Evolutionary conservation across 495 filamentous ascomycete species (phyloP).

Genomic region (Ascobolus immersus): DNA sequence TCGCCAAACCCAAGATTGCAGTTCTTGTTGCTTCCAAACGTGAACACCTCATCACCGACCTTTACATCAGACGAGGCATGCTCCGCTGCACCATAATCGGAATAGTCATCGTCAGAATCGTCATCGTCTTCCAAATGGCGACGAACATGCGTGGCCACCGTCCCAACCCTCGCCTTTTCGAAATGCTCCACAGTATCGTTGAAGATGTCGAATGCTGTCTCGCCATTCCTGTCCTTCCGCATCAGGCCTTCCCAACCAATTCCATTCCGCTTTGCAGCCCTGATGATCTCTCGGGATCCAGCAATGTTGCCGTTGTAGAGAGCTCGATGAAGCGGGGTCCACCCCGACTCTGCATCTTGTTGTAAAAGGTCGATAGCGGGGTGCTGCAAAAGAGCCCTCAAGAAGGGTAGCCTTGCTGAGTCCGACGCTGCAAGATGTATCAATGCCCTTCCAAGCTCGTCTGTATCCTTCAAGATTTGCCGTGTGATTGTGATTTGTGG

Average conservation of each 20-base stretch:
- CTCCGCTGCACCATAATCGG: conserved; percentile 3
- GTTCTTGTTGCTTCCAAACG: conserved; percentile 90
- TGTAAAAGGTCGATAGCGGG: conserved; percentile 63
- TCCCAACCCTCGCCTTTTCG: conserved; percentile 11
- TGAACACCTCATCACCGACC: conserved; percentile 63
- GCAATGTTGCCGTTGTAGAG: conserved; percentile 81
- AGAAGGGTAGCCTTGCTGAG: conserved; percentile 40
- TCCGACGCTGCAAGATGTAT: conserved; percentile 55
- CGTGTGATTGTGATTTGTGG: not conserved
- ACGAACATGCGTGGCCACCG: conserved; percentile 1
- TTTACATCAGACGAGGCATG: conserved; percentile 14
- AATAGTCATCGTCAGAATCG: conserved; percentile 13
- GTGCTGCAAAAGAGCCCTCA: conserved; percentile 48
- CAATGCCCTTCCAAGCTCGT: conserved; percentile 68
- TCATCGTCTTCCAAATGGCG: conserved; percentile 21
- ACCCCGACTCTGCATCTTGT: conserved; percentile 78
- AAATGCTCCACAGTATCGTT: conserved; percentile 50
- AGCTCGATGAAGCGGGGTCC: conserved; percentile 82
- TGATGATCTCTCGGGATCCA: conserved; percentile 54
- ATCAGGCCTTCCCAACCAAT: conserved; percentile 47
- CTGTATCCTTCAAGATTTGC: conserved; percentile 33
- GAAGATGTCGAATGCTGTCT: conserved; percentile 82
- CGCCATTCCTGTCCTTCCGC: conserved; percentile 82
- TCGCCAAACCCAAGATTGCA: conserved; percentile 75
- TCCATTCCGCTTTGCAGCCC: conserved; percentile 42